These are phyloP conservation scores for Pezicula neosporulosa DNA, from an alignment of 2,329 filamentous ascomycete species.

Conservation along the genomic window DNA sequence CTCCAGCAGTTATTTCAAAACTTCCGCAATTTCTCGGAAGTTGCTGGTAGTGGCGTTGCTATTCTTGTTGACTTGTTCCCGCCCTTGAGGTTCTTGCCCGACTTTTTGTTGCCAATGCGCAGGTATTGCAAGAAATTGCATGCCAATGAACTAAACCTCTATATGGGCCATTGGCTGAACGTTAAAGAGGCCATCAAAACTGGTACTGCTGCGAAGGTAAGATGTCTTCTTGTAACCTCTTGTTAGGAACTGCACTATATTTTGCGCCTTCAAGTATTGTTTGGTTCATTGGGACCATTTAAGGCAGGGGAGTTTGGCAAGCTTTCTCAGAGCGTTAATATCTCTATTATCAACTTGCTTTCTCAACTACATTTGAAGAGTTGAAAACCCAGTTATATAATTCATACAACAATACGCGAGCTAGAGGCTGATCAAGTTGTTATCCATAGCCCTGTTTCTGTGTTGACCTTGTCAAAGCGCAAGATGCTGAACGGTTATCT, in stretches of 20 bases:
- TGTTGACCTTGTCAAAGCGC: constrained; percentile 5
- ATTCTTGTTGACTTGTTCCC: constrained; percentile 43
- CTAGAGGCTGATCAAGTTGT: not conserved
- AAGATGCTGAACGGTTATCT: constrained; percentile 1
- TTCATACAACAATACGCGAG: too few relatives aligned
- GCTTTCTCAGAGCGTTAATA: not conserved
- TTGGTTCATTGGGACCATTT: too few relatives aligned
- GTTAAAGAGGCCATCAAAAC: constrained; percentile 29
- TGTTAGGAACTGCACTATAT: too few relatives aligned
- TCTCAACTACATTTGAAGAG: too few relatives aligned
- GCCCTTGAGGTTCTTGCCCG: constrained; percentile 37
- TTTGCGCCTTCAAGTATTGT: too few relatives aligned
- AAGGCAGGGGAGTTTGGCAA: not conserved
- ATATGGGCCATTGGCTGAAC: constrained; percentile 37
- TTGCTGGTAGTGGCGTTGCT: constrained; percentile 42
- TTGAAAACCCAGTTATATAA: too few relatives aligned
- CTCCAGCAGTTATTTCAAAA: constrained; percentile 36
- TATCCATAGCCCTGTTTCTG: constrained; percentile 10
- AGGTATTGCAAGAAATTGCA: constrained; percentile 39
- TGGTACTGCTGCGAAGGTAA: constrained; percentile 3
- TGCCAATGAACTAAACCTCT: constrained; percentile 37
- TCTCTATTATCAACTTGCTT: too few relatives aligned
- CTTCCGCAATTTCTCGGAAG: constrained; percentile 37
- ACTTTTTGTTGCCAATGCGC: constrained; percentile 35
- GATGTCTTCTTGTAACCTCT: not conserved